phyloP scores from a whole-genome alignment of 2,329 filamentous ascomycete species.

The Zalaria sp. region DNA sequence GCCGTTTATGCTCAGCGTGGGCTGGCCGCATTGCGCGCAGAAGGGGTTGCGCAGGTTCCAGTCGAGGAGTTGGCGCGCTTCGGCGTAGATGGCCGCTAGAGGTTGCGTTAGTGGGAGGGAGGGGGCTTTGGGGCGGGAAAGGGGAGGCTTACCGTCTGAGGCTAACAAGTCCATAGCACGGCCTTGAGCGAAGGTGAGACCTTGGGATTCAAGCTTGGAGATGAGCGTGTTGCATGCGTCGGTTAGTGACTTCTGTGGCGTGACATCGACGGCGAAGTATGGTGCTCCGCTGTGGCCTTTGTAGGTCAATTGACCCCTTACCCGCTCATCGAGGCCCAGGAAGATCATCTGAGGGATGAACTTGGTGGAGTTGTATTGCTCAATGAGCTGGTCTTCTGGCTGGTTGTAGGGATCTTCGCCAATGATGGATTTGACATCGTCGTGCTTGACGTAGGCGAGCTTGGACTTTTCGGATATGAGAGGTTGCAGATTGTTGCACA shows the following conservation, averaged over 20 bases:
- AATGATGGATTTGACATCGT: slow-evolving; percentile 57
- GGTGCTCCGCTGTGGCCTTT: slow-evolving; percentile 63
- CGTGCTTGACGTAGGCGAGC: slow-evolving; percentile 54
- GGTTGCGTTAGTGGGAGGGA: neutral
- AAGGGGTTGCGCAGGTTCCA: slow-evolving; percentile 92
- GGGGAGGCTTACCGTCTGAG: slow-evolving; percentile 39
- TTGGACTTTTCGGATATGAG: slow-evolving; percentile 46
- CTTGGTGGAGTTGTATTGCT: slow-evolving; percentile 57
- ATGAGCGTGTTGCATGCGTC: slow-evolving; percentile 50
- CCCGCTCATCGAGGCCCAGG: slow-evolving; percentile 62
- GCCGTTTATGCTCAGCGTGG: slow-evolving; percentile 63
- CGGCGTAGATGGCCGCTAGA: slow-evolving; percentile 75
- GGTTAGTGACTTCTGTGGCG: slow-evolving; percentile 46
- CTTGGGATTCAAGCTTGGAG: slow-evolving; percentile 43
- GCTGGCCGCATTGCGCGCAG: slow-evolving; percentile 77
- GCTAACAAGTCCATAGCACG: slow-evolving; percentile 48
- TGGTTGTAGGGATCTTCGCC: slow-evolving; percentile 56
- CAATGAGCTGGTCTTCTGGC: slow-evolving; percentile 58
- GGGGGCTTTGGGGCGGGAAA: neutral
- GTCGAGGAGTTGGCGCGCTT: slow-evolving; percentile 75
- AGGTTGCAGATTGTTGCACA: slow-evolving; percentile 67
- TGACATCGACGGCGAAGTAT: slow-evolving; percentile 83
- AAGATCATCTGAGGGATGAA: slow-evolving; percentile 65
- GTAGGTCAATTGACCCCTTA: slow-evolving; percentile 41
- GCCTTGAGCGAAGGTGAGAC: slow-evolving; percentile 52